A percentile compares a stretch with the other conserved stretches of the same genome.
phyloP scores from a whole-genome alignment of 1,284 basidiomycete species.

The Pisolithus thermaeus region DNA sequence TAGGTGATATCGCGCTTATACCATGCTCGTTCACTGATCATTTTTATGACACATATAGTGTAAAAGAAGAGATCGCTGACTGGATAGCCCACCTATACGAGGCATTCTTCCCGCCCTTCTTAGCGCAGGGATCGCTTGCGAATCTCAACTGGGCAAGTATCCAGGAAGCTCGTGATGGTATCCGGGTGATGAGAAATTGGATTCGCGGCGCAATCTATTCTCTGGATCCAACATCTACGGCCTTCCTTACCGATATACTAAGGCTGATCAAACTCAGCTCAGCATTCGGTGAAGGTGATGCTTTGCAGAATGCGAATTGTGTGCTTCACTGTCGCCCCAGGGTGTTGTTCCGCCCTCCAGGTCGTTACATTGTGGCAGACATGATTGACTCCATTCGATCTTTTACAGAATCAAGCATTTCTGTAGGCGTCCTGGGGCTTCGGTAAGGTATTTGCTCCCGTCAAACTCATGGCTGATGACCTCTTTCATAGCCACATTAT shows the following conservation, averaged over 20 bases:
- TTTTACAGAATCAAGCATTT: constrained; percentile 9
- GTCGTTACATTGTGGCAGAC: constrained; percentile 33
- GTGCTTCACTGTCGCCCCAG: constrained; percentile 8
- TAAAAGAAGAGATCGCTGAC: constrained; percentile 11
- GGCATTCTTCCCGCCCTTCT: constrained; percentile 34
- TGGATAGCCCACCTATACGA: constrained; percentile 37
- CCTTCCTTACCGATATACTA: constrained; percentile 30
- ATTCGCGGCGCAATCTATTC: constrained; percentile 32
- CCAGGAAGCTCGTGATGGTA: constrained; percentile 30
- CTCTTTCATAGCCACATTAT: constrained; percentile 36
- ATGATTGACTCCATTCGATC: constrained; percentile 21
- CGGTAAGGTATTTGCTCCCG: too few species aligned
- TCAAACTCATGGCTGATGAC: too few species aligned
- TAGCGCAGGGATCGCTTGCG: constrained; percentile 32
- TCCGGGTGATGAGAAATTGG: constrained; percentile 38
- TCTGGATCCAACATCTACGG: too few species aligned
- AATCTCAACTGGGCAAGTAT: constrained; percentile 30
- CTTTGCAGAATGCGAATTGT: constrained; percentile 15
- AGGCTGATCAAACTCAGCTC: constrained; percentile 26
- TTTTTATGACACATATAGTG: neutral
- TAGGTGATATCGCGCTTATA: constrained; percentile 9
- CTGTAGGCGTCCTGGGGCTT: constrained; percentile 26
- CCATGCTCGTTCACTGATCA: neutral
- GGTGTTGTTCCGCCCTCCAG: constrained; percentile 2
- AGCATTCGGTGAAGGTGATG: constrained; percentile 23